Evolutionary conservation across 306 rosid species (phyloP).

Genomic region (Vigna mungo): DNA sequence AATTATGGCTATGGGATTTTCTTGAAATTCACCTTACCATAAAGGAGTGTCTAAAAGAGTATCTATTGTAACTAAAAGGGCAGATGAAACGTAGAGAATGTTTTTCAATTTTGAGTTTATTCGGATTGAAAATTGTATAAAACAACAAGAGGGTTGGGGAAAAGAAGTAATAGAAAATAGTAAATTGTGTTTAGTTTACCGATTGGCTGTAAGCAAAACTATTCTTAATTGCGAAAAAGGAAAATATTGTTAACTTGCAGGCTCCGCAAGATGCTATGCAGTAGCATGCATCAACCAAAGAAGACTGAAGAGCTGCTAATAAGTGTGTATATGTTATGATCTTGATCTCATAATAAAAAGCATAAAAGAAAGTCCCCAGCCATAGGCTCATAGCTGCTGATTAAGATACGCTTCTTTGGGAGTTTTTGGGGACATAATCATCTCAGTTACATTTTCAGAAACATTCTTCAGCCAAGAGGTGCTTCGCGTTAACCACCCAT

Average conservation of each 20-base stretch:
- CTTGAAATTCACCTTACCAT: too few species aligned
- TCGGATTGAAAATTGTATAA: neutral
- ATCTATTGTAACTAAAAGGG: too few species aligned
- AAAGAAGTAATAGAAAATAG: neutral
- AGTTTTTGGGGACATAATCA: constrained; percentile 52
- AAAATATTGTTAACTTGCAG: constrained; percentile 24
- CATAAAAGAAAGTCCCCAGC: constrained; percentile 3
- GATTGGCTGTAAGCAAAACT: constrained; percentile 1
- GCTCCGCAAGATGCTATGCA: constrained; percentile 14
- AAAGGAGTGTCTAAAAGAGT: too few species aligned
- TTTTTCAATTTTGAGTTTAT: neutral
- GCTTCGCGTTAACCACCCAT: constrained; percentile 88
- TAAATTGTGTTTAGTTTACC: neutral
- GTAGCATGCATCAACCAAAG: constrained; percentile 14
- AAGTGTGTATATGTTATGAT: neutral
- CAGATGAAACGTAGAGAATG: too few species aligned
- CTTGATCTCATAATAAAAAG: constrained; percentile 15
- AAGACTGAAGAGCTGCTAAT: neutral
- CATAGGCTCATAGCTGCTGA: constrained; percentile 79
- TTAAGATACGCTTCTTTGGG: constrained; percentile 76
- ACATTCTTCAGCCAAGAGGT: constrained; percentile 83
- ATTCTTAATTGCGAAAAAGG: constrained; percentile 23
- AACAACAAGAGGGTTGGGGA: neutral
- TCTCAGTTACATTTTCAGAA: constrained; percentile 67
- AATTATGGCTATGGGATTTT: too few species aligned